Evolutionary conservation across 192 early-diverging fungal genomes (phyloP).

Genomic region (Phlyctochytrium bullatum): DNA sequence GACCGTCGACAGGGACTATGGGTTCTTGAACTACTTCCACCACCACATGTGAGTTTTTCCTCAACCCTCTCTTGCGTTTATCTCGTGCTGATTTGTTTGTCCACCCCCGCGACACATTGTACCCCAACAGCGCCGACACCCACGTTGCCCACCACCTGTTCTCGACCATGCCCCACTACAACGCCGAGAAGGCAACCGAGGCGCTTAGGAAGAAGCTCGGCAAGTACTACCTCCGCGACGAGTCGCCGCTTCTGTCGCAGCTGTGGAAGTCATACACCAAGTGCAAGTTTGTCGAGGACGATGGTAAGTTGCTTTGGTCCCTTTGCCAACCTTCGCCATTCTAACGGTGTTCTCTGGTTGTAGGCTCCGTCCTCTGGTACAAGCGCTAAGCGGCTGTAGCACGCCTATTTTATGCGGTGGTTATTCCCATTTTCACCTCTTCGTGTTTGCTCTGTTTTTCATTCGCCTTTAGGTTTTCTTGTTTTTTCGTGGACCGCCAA

Average conservation of each 20-base stretch:
- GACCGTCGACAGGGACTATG: constrained; percentile 89
- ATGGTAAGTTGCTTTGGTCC: constrained; percentile 64
- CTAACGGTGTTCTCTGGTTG: not conserved
- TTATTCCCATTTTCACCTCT: not conserved
- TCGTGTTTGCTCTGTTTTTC: not conserved
- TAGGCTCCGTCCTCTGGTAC: constrained; percentile 9
- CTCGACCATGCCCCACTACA: constrained; percentile 97
- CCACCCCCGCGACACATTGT: constrained; percentile 31
- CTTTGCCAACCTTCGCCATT: constrained; percentile 48
- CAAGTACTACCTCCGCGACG: constrained; percentile 74
- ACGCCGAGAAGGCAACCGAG: constrained; percentile 81
- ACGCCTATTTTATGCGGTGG: not conserved
- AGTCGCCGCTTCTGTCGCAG: constrained; percentile 63
- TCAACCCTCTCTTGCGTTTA: constrained; percentile 12
- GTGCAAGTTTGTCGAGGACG: constrained; percentile 92
- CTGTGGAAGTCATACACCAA: constrained; percentile 64
- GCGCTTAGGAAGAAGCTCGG: constrained; percentile 80
- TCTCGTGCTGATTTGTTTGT: too few species aligned
- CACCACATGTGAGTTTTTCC: constrained; percentile 45
- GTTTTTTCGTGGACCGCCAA: too few species aligned
- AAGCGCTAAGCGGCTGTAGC: not conserved
- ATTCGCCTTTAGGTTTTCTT: not conserved
- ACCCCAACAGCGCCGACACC: constrained; percentile 82
- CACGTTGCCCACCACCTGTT: constrained; percentile 97
- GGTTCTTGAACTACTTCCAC: constrained; percentile 79